Evolutionary conservation across 1,284 basidiomycete species (phyloP).

Genomic region (Stereum hirsutum): DNA sequence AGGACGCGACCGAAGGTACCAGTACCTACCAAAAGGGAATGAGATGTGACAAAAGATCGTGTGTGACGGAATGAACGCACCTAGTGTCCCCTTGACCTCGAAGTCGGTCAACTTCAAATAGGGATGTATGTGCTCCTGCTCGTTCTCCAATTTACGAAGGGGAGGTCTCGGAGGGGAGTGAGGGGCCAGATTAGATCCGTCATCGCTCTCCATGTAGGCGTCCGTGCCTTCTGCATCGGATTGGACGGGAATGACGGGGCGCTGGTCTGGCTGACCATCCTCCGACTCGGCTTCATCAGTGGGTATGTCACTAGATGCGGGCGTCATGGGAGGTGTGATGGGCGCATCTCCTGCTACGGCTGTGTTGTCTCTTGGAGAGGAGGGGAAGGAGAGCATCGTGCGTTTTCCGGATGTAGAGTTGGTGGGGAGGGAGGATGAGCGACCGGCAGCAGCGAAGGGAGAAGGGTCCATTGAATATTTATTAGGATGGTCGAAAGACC

Average conservation of each 20-base stretch:
- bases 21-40: constrained; percentile 47
- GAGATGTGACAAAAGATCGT: constrained; percentile 3
- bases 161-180: constrained; percentile 30
- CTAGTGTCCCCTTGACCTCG: constrained; percentile 70
- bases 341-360: constrained; percentile 27
- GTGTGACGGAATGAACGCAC: constrained; percentile 29
- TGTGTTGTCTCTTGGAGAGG: constrained; percentile 18
- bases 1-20: constrained; percentile 93
- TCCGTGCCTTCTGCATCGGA: constrained; percentile 6
- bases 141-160: constrained; percentile 57
- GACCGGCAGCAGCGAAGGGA: constrained; percentile 7
- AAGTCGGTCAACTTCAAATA: constrained; percentile 64
- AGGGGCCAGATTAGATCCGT: constrained; percentile 4
- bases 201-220: constrained; percentile 9
- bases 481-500: background rate
- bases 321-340: constrained; percentile 31
- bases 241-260: constrained; percentile 2
- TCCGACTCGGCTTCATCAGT: constrained; percentile 19
- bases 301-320: constrained; percentile 19
- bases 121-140: constrained; percentile 51
- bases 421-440: constrained; percentile 27
- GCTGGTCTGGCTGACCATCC: background rate
- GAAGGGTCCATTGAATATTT: constrained; percentile 8
- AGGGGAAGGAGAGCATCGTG: constrained; percentile 16
- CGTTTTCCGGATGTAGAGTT: constrained; percentile 16